phyloP scores from a whole-genome alignment of 2,329 filamentous ascomycete genomes.

The Neofusicoccum parvum region DNA sequence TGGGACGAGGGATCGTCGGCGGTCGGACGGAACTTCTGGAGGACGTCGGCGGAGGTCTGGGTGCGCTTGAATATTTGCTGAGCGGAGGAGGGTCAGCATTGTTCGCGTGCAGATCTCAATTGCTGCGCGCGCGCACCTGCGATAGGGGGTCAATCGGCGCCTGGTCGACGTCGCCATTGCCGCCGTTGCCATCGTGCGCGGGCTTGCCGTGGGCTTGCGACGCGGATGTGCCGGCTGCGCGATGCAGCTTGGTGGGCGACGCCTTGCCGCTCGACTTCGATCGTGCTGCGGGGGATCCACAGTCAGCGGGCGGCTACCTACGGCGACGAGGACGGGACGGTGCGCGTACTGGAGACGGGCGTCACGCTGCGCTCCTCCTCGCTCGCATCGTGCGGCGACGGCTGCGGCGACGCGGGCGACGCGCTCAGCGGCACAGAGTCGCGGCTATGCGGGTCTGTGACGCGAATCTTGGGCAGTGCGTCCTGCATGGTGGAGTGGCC shows the following conservation, averaged over 20 bases:
- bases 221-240: constrained; percentile 1
- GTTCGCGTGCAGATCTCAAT: constrained; percentile 13
- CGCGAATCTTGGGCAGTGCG: constrained; percentile 46
- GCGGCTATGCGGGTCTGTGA: constrained; percentile 45
- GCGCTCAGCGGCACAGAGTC: constrained; percentile 32
- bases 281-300: neutral
- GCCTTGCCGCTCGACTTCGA: constrained; percentile 18
- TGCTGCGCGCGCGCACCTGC: constrained; percentile 54
- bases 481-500: constrained; percentile 37
- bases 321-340: neutral
- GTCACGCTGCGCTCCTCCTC: constrained; percentile 17
- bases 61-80: constrained; percentile 66
- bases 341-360: constrained; percentile 2
- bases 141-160: constrained; percentile 66
- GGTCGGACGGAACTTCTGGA: constrained; percentile 57
- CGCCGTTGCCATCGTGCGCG: neutral
- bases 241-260: constrained; percentile 4
- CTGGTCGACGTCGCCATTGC: constrained; percentile 30
- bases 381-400: neutral
- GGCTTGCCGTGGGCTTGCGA: neutral
- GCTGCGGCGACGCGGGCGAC: constrained; percentile 24
- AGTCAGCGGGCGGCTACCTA: neutral
- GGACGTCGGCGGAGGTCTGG: constrained; percentile 62
- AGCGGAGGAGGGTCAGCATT: neutral
- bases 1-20: constrained; percentile 39